Conservation (phyloP, 441 rosid species). For the Gossypium trilobum region DNA sequence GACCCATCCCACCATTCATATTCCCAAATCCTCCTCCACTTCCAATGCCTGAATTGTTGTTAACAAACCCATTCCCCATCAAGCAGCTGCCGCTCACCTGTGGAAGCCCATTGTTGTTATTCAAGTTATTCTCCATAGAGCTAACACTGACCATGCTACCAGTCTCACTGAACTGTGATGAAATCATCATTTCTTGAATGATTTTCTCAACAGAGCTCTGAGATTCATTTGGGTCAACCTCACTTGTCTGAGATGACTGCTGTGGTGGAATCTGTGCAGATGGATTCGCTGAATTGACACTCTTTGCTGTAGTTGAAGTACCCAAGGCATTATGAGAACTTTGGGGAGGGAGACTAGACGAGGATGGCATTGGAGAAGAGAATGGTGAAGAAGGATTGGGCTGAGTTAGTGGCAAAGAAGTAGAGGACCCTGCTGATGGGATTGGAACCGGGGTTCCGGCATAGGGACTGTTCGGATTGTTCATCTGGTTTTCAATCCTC, state of each 20-base stretch:
- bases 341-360: constrained; percentile 27
- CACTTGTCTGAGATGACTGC: constrained; percentile 24
- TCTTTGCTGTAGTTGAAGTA: constrained; percentile 12
- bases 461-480: constrained; percentile 26
- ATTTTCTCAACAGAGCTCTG: constrained; percentile 35
- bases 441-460: constrained; percentile 27
- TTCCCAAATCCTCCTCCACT: constrained; percentile 22
- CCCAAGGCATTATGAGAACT: constrained; percentile 14
- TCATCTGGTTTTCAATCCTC: constrained; percentile 24
- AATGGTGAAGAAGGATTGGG: constrained; percentile 26
- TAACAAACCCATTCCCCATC: constrained; percentile 18
- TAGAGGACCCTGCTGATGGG: constrained; percentile 32
- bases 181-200: constrained; percentile 32
- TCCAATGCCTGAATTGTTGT: constrained; percentile 14
- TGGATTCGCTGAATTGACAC: constrained; percentile 20
- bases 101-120: constrained; percentile 20
- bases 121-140: constrained; percentile 19
- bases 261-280: constrained; percentile 18
- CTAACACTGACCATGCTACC: constrained; percentile 16
- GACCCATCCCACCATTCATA: constrained; percentile 20
- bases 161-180: constrained; percentile 21
- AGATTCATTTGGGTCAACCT: constrained; percentile 25
- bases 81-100: constrained; percentile 16
- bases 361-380: constrained; percentile 25
- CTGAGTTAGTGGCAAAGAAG: constrained; percentile 25